Evolutionary conservation across 306 rosid species (phyloP).

Genomic region (Casuarina equisetifolia): DNA sequence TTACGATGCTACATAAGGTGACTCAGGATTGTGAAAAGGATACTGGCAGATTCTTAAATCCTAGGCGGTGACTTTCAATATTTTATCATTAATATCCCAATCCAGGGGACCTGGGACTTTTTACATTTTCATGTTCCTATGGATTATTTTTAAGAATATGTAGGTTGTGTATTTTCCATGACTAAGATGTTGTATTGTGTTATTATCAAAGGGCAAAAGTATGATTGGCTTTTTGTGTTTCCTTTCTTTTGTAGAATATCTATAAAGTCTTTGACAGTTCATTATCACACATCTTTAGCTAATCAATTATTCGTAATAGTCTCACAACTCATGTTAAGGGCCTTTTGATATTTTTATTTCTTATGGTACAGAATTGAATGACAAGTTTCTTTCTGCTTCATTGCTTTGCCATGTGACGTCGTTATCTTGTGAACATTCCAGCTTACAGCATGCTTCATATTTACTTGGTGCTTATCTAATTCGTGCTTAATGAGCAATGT

Average conservation of each 20-base stretch:
- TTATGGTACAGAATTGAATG: background rate
- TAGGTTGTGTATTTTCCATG: no score
- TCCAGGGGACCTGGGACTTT: background rate
- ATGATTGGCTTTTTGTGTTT: no score
- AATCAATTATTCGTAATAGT: constrained; percentile 8
- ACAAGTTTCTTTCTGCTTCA: constrained; percentile 4
- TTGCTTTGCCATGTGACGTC: background rate
- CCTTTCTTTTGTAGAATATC: no score
- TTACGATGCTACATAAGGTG: background rate
- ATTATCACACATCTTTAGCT: background rate
- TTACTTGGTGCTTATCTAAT: constrained; percentile 24
- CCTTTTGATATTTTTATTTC: background rate
- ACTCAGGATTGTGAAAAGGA: background rate
- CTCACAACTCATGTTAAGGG: constrained; percentile 2
- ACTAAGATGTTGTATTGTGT: no score
- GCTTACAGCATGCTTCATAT: constrained; percentile 10
- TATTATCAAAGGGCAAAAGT: no score
- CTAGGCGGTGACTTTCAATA: background rate
- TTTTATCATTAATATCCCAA: background rate
- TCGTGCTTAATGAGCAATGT: constrained; percentile 21
- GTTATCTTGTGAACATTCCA: background rate
- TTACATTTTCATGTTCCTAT: background rate
- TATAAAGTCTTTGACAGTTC: background rate
- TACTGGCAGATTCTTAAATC: background rate
- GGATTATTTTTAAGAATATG: background rate